phyloP scores from a whole-genome alignment of 2,329 filamentous ascomycete genomes.

The Zopfia rhizophila region DNA sequence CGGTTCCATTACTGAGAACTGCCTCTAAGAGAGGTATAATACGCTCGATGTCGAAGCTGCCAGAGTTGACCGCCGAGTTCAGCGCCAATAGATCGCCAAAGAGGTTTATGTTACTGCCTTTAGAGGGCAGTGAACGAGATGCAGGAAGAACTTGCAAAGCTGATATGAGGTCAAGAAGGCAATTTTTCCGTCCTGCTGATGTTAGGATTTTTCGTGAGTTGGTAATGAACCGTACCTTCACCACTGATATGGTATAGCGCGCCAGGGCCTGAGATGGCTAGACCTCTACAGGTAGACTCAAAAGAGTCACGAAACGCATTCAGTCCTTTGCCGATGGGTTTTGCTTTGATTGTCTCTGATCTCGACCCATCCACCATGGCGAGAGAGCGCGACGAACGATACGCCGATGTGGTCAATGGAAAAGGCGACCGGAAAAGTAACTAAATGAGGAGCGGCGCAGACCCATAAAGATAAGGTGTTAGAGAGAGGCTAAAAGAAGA shows the following conservation, averaged over 20 bases:
- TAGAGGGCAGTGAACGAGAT: constrained; percentile 15
- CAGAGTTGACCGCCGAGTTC: constrained; percentile 15
- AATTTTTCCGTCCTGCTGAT: constrained; percentile 18
- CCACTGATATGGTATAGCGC: constrained; percentile 20
- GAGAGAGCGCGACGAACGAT: constrained; percentile 8
- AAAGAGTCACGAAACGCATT: constrained; percentile 23
- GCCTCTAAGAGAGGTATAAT: constrained; percentile 48
- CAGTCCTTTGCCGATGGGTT: constrained; percentile 20
- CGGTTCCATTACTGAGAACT: constrained; percentile 36
- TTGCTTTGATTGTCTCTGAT: constrained; percentile 24
- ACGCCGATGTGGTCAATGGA: constrained; percentile 16
- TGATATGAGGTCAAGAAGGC: constrained; percentile 18
- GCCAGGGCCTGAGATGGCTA: constrained; percentile 19
- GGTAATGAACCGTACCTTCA: constrained; percentile 20
- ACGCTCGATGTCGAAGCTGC: constrained; percentile 31
- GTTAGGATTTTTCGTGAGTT: constrained; percentile 15
- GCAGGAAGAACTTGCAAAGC: constrained; percentile 17
- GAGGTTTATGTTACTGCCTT: constrained; percentile 7
- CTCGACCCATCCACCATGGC: constrained; percentile 18
- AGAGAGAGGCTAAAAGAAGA: too few relatives aligned
- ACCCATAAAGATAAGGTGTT: too few relatives aligned
- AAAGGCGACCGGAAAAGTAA: constrained; percentile 14
- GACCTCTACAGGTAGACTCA: constrained; percentile 14
- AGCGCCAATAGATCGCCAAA: constrained; percentile 16
- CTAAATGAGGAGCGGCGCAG: constrained; percentile 18